Percentiles rank a stretch among this genome's conserved stretches.
phyloP scores from a whole-genome alignment of 306 rosid species.

The Hylodesmum podocarpum region DNA sequence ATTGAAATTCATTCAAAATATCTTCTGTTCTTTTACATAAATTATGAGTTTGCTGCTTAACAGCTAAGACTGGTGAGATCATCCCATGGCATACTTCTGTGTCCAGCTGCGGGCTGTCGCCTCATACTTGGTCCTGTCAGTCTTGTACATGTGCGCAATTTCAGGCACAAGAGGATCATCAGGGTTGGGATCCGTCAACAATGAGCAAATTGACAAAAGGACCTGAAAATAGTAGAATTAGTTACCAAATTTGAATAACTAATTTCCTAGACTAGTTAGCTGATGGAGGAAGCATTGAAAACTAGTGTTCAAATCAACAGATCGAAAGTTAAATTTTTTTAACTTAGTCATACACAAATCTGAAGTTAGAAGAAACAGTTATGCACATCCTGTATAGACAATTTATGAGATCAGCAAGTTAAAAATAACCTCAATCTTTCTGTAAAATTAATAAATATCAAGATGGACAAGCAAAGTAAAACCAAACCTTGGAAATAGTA shows the following conservation, averaged over 20 bases:
- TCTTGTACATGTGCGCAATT: slow-evolving; percentile 89
- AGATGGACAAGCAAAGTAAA: neutral
- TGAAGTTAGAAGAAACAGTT: neutral
- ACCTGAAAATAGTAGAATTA: slow-evolving; percentile 51
- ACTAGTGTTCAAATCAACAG: neutral
- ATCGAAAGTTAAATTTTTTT: neutral
- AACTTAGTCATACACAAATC: too few species aligned
- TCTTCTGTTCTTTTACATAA: slow-evolving; percentile 42
- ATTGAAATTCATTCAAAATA: slow-evolving; percentile 42
- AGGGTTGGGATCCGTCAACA: slow-evolving; percentile 85
- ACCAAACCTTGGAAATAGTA: slow-evolving; percentile 85
- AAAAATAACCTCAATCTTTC: neutral
- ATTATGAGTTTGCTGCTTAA: slow-evolving; percentile 34
- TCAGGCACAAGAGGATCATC: slow-evolving; percentile 92
- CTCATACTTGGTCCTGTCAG: slow-evolving; percentile 78
- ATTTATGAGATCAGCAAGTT: neutral
- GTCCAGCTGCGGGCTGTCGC: slow-evolving; percentile 92
- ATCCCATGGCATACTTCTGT: slow-evolving; percentile 91
- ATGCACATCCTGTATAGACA: neutral
- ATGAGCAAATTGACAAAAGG: slow-evolving; percentile 76
- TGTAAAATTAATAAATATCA: neutral
- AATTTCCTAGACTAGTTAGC: neutral
- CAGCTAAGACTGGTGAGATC: slow-evolving; percentile 26
- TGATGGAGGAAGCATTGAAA: neutral
- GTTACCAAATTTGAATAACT: neutral